phyloP scores from a whole-genome alignment of 2,329 filamentous ascomycete genomes.

The Phoma sp. region DNA sequence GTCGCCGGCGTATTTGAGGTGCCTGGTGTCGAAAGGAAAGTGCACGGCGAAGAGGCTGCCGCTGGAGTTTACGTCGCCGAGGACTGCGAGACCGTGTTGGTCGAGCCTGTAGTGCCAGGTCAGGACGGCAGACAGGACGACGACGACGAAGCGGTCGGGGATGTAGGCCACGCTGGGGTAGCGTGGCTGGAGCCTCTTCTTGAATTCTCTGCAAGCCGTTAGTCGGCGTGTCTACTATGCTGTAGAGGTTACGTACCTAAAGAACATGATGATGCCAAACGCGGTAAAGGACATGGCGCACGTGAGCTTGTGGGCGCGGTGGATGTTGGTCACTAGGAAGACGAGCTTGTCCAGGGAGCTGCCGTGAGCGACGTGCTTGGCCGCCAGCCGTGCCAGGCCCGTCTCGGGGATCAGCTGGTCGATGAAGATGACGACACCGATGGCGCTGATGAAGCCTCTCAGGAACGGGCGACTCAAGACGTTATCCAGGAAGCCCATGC shows the following conservation, averaged over 20 bases:
- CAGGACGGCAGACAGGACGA: conserved; percentile 81
- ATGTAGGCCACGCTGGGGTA: conserved; percentile 84
- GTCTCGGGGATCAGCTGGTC: conserved; percentile 93
- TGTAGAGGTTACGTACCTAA: conserved; percentile 44
- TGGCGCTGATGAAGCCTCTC: conserved; percentile 94
- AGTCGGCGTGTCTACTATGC: not conserved
- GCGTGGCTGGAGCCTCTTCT: conserved; percentile 78
- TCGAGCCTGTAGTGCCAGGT: conserved; percentile 82
- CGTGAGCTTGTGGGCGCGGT: conserved; percentile 75
- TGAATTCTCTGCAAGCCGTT: conserved; percentile 68
- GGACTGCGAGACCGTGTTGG: conserved; percentile 76
- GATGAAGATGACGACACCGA: conserved; percentile 94
- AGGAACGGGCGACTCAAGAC: conserved; percentile 92
- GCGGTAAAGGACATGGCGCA: conserved; percentile 77
- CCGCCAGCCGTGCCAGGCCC: conserved; percentile 73
- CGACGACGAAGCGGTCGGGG: conserved; percentile 89
- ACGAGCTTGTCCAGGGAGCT: conserved; percentile 85
- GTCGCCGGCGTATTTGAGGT: conserved; percentile 82
- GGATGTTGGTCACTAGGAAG: conserved; percentile 74
- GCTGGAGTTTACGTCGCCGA: conserved; percentile 79
- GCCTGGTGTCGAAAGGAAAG: conserved; percentile 79
- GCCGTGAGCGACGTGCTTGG: conserved; percentile 76
- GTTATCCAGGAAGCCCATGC: conserved; percentile 91
- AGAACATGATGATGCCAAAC: conserved; percentile 89
- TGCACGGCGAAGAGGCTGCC: conserved; percentile 79